Base-by-base conservation (phyloP, 352 stramenopile genomes). In the Pythium dissimile region DNA sequence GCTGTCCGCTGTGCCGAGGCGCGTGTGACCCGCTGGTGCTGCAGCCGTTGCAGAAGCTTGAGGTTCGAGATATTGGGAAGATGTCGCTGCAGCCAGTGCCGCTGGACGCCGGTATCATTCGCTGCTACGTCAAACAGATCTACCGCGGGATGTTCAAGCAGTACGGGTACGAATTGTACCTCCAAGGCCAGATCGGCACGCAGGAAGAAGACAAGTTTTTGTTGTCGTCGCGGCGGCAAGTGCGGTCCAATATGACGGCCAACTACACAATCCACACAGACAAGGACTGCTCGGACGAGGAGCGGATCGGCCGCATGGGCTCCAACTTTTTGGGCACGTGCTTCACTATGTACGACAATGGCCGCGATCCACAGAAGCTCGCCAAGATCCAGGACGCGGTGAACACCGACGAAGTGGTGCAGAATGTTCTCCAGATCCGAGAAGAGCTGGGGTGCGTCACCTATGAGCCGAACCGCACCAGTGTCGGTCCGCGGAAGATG, bases 311-410 rank as follows among this genome's bases (percentile, higher is more conserved):
- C n/a, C 81, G 85, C 61, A 93, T 94, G 85, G 83, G 84, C 45
- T 94, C 85, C 15, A 94, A 94, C 53, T 94, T 94, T 52, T 63
- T 94, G 3, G 85, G 85, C 32, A 94, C 85, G 47, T 89, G 80
- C 56, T 94, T 94, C 38, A 94, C 85, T 12, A 64, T 94, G 50
- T 94, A 93, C 39, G 85, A 94, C 67, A 93, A 94, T 35, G 84
- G 85, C n/a, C 80, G 84, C 18, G 84, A 94, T 55, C 84, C 85
- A 35, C 85, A 94, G 67, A 94, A 94, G 61, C 59, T 94, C 46
- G 84, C 84, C 28, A 94, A 94, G 67, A 89, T 94, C 45, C 84
- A 92, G 37, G 82, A 94, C 55, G 84, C 82, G 16, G 78, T 88
- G 30, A 88, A 80, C 44, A 82, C 76, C 5, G 71, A 92, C 41